These are phyloP conservation scores for Kodamaea kaohsiungensis DNA, from an alignment of 805 yeast species.

Conservation along the genomic window DNA sequence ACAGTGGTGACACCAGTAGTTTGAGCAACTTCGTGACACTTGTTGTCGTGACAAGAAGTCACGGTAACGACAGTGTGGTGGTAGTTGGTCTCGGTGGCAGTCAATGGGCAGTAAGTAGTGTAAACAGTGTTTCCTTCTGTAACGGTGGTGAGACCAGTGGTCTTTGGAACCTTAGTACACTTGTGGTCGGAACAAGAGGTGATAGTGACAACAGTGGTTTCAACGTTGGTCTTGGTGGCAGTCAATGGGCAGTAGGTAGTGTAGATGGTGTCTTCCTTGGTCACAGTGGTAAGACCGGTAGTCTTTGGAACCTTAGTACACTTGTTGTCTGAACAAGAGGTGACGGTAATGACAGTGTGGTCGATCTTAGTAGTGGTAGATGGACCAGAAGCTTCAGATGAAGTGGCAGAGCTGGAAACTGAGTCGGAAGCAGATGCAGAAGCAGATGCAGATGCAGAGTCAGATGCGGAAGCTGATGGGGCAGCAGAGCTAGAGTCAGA, in stretches of 20 bases:
- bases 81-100: conserved; percentile 16
- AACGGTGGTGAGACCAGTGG: conserved; percentile 39
- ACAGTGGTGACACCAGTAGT: conserved; percentile 29
- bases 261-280: conserved; percentile 20
- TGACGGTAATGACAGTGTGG: conserved; percentile 27
- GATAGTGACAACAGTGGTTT: conserved; percentile 32
- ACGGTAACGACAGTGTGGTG: conserved; percentile 32
- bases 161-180: conserved; percentile 22
- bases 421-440: not conserved
- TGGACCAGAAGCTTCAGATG: not conserved
- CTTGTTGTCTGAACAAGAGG: conserved; percentile 28
- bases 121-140: conserved; percentile 30
- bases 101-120: conserved; percentile 36
- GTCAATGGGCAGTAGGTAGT: conserved; percentile 24
- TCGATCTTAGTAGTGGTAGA: conserved; percentile 17
- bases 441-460: not conserved
- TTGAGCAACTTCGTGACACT: conserved; percentile 23
- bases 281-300: conserved; percentile 25
- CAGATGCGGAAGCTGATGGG: not conserved
- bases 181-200: conserved; percentile 34
- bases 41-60: conserved; percentile 36
- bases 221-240: conserved; percentile 14
- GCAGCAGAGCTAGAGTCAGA: not conserved
- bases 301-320: conserved; percentile 22
- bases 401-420: not conserved